Evolutionary conservation across 345 rosid genomes (phyloP), one percentile per base, ranked within the genome.

Genomic region (Melaleuca quinquenervia): DNA sequence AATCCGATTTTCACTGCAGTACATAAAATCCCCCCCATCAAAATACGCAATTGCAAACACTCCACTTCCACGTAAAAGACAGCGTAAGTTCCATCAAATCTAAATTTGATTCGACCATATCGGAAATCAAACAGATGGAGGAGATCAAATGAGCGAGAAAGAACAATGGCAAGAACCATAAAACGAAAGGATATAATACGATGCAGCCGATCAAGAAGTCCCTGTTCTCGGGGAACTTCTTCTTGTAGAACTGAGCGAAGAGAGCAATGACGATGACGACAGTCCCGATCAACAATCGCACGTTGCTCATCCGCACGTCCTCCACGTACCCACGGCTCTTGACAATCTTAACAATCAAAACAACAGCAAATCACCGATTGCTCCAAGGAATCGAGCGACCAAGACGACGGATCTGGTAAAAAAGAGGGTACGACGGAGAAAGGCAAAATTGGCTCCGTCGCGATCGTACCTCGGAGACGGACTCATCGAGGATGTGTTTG

Each of bases 211-310:
- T 94, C 91, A 96, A 88, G 88, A 96, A 96, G 55, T 95, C 94
- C 9, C 92, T 89, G 85, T 98, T 98, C 93, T 98, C 98, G 3
- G 99, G 99, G 90, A 98, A 98, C 87, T 98, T 98, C 93, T 96
- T 98, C 82, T 96, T 98, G 98, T 98, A 98, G 86, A 98, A 98
- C 92, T 98, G 99, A 75, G 99, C 99, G 87, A 95, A 85, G 76
- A 98, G 96, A 80, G 99, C 99, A 82, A 96, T 93, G 4, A 84
- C 87, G 82, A 98, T 95, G 50, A 96, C 92, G 14, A 94, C 87
- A 51, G 92, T 56, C 70, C 99, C 99, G 83, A 96, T 64, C 50
- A 94, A 83, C 94, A 98, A 64, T 80, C 93, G 93, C 7, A 93
- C 48, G 89, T 98, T 98, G 94, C 98, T 98, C 94, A 94, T 88